phyloP scores from a whole-genome alignment of 345 rosid genomes.

The Mangifera indica region DNA sequence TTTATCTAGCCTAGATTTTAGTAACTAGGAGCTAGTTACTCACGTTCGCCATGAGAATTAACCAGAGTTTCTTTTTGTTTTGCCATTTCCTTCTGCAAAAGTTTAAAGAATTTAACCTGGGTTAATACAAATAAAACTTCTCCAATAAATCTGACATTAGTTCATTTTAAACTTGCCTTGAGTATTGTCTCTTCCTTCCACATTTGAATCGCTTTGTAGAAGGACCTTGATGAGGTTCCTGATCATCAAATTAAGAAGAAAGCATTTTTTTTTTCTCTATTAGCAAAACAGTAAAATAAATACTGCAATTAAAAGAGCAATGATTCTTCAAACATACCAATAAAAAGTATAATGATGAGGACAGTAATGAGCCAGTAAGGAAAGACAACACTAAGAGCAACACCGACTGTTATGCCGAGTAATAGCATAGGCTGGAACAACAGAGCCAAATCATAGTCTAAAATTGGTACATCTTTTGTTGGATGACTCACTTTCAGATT shows the following conservation, averaged over 20 bases:
- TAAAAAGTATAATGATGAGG: slow-evolving; percentile 80
- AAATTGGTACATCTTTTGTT: slow-evolving; percentile 76
- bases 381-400: slow-evolving; percentile 83
- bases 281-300: not conserved
- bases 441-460: slow-evolving; percentile 87
- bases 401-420: slow-evolving; percentile 91
- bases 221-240: slow-evolving; percentile 89
- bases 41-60: slow-evolving; percentile 85
- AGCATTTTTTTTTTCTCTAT: not conserved
- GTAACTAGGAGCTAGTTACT: slow-evolving; percentile 8
- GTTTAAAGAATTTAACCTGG: not conserved
- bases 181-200: slow-evolving; percentile 87
- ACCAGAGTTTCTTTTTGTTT: slow-evolving; percentile 37
- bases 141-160: not conserved
- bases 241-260: not conserved
- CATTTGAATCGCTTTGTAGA: slow-evolving; percentile 69
- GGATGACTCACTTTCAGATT: slow-evolving; percentile 85
- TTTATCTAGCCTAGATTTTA: too few species aligned
- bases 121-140: too few species aligned
- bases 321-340: slow-evolving; percentile 37
- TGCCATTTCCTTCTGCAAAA: slow-evolving; percentile 66
- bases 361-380: slow-evolving; percentile 96
- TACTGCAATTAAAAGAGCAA: not conserved
- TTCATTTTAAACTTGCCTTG: slow-evolving; percentile 39
- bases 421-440: slow-evolving; percentile 93